phyloP scores from a whole-genome alignment of 768 basidiomycete species.

The Cubamyces sp. region DNA sequence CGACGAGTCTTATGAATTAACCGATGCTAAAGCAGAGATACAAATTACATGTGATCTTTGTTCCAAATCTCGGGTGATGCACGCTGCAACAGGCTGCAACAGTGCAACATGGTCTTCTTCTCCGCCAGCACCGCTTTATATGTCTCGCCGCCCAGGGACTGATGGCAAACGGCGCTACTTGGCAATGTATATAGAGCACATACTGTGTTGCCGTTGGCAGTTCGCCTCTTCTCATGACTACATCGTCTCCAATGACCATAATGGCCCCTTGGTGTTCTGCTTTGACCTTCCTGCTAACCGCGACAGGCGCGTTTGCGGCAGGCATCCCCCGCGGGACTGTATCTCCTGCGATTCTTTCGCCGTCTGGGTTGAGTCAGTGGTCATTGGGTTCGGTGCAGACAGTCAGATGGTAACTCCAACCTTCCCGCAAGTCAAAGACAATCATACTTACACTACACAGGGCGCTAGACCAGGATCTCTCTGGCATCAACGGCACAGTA shows the following conservation, averaged over 20 bases:
- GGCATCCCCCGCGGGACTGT: background rate
- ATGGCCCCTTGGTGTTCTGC: background rate
- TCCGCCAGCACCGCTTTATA: constrained; percentile 1
- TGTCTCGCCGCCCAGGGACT: constrained; percentile 5
- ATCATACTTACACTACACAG: background rate
- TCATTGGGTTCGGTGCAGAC: background rate
- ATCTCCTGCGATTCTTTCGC: background rate
- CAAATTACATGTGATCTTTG: background rate
- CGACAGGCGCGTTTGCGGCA: too few relatives aligned
- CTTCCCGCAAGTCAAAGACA: background rate
- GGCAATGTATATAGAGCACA: background rate
- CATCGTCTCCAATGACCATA: background rate
- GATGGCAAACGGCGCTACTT: background rate
- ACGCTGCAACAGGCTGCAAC: background rate
- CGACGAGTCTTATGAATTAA: too few relatives aligned
- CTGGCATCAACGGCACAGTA: background rate
- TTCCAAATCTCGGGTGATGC: background rate
- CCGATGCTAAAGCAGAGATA: too few relatives aligned
- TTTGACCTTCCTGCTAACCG: background rate
- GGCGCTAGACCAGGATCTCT: background rate
- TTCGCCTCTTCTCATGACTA: background rate
- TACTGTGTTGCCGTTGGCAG: background rate
- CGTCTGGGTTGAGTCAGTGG: background rate
- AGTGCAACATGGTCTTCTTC: background rate
- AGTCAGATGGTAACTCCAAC: constrained; percentile 1